Conservation (phyloP, 1,284 basidiomycete genomes). For the Ustilago xerochloae region DNA sequence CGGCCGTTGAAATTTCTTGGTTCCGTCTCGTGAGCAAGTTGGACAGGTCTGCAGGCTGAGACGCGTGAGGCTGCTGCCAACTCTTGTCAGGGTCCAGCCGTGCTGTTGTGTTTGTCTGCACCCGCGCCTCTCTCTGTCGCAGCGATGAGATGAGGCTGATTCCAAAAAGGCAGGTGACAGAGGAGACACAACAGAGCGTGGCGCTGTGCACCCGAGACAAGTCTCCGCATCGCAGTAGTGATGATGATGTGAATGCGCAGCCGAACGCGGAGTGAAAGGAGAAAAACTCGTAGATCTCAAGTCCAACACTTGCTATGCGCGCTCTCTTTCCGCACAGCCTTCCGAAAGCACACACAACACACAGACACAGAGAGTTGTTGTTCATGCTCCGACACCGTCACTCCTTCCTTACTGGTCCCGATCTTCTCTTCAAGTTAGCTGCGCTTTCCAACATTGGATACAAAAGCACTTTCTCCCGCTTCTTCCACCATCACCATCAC, state of each 20-base stretch:
- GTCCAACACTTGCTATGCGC: conserved; percentile 12
- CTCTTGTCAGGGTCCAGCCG: conserved; percentile 15
- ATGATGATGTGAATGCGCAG: conserved; percentile 12
- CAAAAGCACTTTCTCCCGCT: neutral
- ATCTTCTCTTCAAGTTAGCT: neutral
- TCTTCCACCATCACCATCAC: neutral
- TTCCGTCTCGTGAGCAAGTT: neutral
- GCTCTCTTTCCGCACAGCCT: conserved; percentile 29
- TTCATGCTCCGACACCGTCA: neutral
- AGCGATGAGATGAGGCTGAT: neutral
- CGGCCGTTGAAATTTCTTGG: conserved; percentile 12
- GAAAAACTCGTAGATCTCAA: conserved; percentile 9
- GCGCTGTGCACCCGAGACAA: neutral
- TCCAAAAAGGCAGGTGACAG: neutral
- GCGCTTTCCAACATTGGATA: neutral
- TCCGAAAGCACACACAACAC: neutral
- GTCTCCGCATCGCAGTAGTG: neutral
- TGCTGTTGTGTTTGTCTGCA: conserved; percentile 2
- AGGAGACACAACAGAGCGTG: neutral
- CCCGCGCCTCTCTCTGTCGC: neutral
- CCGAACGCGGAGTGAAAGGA: neutral
- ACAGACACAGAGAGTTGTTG: no score
- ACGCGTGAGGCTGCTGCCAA: no score
- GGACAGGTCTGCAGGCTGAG: neutral
- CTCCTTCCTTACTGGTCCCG: neutral